phyloP scores from a whole-genome alignment of 352 stramenopile genomes.

The Phytophthora citricola region DNA sequence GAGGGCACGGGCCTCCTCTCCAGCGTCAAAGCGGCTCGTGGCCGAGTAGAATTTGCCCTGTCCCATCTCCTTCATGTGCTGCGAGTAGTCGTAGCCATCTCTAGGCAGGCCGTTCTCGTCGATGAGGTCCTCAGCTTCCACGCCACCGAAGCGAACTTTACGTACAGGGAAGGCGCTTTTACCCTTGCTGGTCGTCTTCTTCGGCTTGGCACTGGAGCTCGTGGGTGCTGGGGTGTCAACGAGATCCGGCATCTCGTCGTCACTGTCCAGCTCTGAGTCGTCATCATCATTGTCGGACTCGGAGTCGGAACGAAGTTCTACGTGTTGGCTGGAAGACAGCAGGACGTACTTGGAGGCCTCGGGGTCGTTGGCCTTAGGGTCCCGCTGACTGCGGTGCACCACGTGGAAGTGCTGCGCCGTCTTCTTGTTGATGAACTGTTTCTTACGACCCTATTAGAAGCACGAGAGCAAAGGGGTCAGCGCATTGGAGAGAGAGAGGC shows the following conservation, averaged over 20 bases:
- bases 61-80: slow-evolving; percentile 93
- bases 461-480: no score
- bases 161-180: slow-evolving; percentile 55
- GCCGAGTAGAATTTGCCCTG: slow-evolving; percentile 84
- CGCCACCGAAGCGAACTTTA: slow-evolving; percentile 69
- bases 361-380: slow-evolving; percentile 82
- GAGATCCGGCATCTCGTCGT: slow-evolving; percentile 67
- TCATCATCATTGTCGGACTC: slow-evolving; percentile 48
- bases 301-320: slow-evolving; percentile 65
- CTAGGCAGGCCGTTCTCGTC: slow-evolving; percentile 90
- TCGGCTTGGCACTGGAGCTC: background rate
- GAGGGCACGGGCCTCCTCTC: slow-evolving; percentile 55
- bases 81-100: slow-evolving; percentile 94
- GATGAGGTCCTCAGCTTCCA: slow-evolving; percentile 78
- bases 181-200: slow-evolving; percentile 21
- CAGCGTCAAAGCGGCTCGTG: slow-evolving; percentile 66
- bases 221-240: slow-evolving; percentile 39
- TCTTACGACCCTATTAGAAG: slow-evolving; percentile 55
- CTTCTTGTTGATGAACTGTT: slow-evolving; percentile 90
- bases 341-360: slow-evolving; percentile 87
- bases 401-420: slow-evolving; percentile 88
- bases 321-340: slow-evolving; percentile 67
- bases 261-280: slow-evolving; percentile 46
- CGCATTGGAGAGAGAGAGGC: background rate
- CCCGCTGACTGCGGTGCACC: slow-evolving; percentile 85